Conservation (phyloP, 2,329 filamentous ascomycete genomes). For the Sphaerulina musiva region DNA sequence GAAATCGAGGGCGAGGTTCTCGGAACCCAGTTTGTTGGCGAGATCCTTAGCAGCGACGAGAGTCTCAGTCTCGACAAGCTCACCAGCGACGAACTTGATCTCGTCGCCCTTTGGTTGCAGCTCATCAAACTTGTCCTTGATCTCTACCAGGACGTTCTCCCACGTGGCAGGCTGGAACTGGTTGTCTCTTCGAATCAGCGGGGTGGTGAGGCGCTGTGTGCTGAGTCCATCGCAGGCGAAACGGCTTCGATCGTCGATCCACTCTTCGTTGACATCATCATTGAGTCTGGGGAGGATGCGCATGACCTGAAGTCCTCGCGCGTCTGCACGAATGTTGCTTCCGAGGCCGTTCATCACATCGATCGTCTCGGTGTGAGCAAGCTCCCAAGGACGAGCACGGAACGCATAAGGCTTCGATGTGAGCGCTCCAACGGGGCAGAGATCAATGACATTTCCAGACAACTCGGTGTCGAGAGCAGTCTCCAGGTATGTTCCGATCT, state of each 20-base stretch:
- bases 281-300: slow-evolving; percentile 86
- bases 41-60: slow-evolving; percentile 96
- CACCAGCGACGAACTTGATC: slow-evolving; percentile 90
- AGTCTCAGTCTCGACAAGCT: slow-evolving; percentile 84
- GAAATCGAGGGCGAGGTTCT: slow-evolving; percentile 90
- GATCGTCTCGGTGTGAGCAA: slow-evolving; percentile 92
- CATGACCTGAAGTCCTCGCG: slow-evolving; percentile 93
- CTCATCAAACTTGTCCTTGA: slow-evolving; percentile 70
- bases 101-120: slow-evolving; percentile 82
- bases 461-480: slow-evolving; percentile 88
- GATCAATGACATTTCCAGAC: slow-evolving; percentile 94
- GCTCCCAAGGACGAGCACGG: slow-evolving; percentile 91
- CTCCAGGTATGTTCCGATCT: slow-evolving; percentile 97
- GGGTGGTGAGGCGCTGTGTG: slow-evolving; percentile 91
- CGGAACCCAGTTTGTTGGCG: slow-evolving; percentile 90
- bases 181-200: slow-evolving; percentile 77
- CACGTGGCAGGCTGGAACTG: slow-evolving; percentile 89
- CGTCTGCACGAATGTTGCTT: slow-evolving; percentile 90
- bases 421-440: slow-evolving; percentile 93
- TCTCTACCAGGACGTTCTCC: slow-evolving; percentile 90
- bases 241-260: slow-evolving; percentile 97
- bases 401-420: slow-evolving; percentile 98
- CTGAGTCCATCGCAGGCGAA: slow-evolving; percentile 95
- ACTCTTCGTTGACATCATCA: slow-evolving; percentile 98
- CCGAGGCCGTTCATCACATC: slow-evolving; percentile 90